phyloP scores from a whole-genome alignment of 257 asterid species.

The Solanum corneliomulleri region DNA sequence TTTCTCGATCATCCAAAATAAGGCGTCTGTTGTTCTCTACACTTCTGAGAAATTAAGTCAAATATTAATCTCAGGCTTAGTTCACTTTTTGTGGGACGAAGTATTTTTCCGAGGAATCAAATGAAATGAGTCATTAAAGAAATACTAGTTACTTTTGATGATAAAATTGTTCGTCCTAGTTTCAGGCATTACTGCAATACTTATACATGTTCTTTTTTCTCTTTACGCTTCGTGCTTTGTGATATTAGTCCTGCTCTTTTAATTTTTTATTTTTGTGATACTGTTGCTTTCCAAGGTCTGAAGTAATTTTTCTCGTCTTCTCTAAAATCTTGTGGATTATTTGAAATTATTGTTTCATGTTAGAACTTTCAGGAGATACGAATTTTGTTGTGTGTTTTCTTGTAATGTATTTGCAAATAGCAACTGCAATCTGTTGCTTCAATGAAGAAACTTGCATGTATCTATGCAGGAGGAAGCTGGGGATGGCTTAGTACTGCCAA shows the following conservation, averaged over 20 bases:
- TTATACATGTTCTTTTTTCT: not conserved
- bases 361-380: not conserved
- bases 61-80: not conserved
- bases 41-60: not conserved
- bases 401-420: not conserved
- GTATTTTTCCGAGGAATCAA: not conserved
- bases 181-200: not conserved
- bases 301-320: not conserved
- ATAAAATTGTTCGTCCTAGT: not conserved
- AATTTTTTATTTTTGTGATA: not conserved
- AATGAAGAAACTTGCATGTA: not conserved
- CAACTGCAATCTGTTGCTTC: not conserved
- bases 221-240: not conserved
- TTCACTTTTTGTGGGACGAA: not conserved
- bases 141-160: not conserved
- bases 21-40: not conserved
- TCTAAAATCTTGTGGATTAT: not conserved
- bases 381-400: not conserved
- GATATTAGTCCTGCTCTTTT: not conserved
- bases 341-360: not conserved
- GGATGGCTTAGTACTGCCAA: conserved; percentile 5
- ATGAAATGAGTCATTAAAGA: not conserved
- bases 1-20: not conserved
- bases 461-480: conserved; percentile 12
- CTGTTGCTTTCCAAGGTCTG: not conserved